Conservation (phyloP, 140 eudicot genomes). For the Stevia rebaudiana region DNA sequence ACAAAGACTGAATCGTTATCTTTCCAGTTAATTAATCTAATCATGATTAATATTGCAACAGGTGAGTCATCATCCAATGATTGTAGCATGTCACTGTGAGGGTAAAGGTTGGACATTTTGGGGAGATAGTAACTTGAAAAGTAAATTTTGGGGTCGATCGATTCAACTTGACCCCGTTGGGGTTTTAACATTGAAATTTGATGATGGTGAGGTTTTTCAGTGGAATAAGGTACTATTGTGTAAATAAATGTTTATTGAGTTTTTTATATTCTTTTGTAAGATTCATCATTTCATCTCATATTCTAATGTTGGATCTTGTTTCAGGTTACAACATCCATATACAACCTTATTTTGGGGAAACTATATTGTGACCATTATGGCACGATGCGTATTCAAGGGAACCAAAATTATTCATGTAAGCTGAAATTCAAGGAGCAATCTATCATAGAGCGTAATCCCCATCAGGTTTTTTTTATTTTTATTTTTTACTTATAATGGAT, state of each 20-base stretch:
- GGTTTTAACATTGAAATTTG: constrained; percentile 73
- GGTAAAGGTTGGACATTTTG: constrained; percentile 95
- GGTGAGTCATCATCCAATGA: constrained; percentile 98
- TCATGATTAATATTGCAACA: too few relatives aligned
- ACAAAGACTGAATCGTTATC: constrained; percentile 4
- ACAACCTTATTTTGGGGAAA: constrained; percentile 94
- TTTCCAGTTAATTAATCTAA: constrained; percentile 2
- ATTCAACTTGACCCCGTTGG: constrained; percentile 97
- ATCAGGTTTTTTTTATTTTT: constrained; percentile 54
- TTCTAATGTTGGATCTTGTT: neutral
- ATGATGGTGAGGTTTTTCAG: constrained; percentile 90
- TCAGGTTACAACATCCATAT: constrained; percentile 94
- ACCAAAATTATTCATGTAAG: constrained; percentile 68
- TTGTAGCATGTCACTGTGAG: constrained; percentile 97
- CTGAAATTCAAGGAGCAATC: constrained; percentile 96
- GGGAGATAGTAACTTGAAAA: constrained; percentile 95
- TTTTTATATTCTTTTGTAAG: constrained; percentile 2
- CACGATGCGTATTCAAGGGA: constrained; percentile 90
- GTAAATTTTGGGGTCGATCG: constrained; percentile 99
- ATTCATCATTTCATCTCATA: constrained; percentile 1
- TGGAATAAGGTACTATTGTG: constrained; percentile 99
- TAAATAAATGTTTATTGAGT: neutral
- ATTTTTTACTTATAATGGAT: neutral
- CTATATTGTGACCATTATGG: constrained; percentile 96
- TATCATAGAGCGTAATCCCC: constrained; percentile 88